Evolutionary conservation across 805 yeast species (phyloP).

Genomic region (Candida coleopterorum): DNA sequence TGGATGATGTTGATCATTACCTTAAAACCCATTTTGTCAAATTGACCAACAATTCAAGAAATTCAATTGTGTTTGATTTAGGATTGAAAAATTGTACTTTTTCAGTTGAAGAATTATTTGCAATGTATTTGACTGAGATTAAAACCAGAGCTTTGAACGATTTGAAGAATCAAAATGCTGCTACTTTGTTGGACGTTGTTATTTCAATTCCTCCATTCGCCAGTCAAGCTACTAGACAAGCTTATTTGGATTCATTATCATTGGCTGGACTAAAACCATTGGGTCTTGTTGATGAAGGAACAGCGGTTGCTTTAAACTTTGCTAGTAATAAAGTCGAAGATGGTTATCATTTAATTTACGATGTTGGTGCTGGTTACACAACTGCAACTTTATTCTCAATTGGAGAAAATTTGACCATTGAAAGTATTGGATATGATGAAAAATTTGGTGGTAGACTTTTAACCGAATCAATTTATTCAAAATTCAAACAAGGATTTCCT

Average conservation of each 20-base stretch:
- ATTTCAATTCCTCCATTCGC: slow-evolving; percentile 76
- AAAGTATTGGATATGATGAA: slow-evolving; percentile 67
- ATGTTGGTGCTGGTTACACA: slow-evolving; percentile 91
- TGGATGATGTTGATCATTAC: slow-evolving; percentile 50
- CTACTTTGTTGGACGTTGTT: slow-evolving; percentile 59
- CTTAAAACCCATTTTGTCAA: slow-evolving; percentile 49
- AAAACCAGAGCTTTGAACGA: slow-evolving; percentile 58
- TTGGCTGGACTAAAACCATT: slow-evolving; percentile 63
- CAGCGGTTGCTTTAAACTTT: slow-evolving; percentile 85
- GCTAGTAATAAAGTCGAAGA: slow-evolving; percentile 50
- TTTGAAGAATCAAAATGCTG: slow-evolving; percentile 50
- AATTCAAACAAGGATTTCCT: slow-evolving; percentile 56
- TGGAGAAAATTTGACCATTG: slow-evolving; percentile 47
- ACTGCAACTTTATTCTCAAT: slow-evolving; percentile 77
- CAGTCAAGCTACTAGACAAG: slow-evolving; percentile 58
- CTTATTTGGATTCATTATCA: slow-evolving; percentile 66
- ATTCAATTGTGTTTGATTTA: slow-evolving; percentile 54
- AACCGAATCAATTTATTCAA: slow-evolving; percentile 58
- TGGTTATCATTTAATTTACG: slow-evolving; percentile 70
- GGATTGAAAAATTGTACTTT: slow-evolving; percentile 31
- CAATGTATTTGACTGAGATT: slow-evolving; percentile 73
- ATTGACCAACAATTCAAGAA: slow-evolving; percentile 34
- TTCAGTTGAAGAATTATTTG: slow-evolving; percentile 72
- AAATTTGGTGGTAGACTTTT: slow-evolving; percentile 71
- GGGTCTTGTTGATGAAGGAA: slow-evolving; percentile 80